Evolutionary conservation across 768 basidiomycete genomes (phyloP), one percentile per base, ranked within the genome.

Genomic region (Suillus discolor): DNA sequence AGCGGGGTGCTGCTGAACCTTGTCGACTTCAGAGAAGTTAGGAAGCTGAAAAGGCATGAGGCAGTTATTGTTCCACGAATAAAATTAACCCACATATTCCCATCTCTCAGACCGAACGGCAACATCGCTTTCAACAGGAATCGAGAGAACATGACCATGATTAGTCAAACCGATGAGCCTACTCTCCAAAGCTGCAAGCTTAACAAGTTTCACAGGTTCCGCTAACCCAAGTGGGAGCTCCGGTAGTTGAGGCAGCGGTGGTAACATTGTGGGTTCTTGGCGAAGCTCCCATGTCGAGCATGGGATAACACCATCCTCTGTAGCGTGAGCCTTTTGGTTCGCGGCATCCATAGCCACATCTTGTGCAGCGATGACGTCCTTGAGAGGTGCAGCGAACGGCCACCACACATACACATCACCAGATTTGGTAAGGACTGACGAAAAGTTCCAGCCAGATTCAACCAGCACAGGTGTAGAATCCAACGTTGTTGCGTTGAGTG

Each of bases 371-470:
- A 87, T 75, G 4, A 65, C 67, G 12, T 76, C 68, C 20, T 71
- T 68, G 71, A 90, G 80, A 8, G 70, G 68, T 3, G 84, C 87
- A 6, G 75, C 73, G 65, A 82, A 80, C 4, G 90, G 92, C 88
- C 89, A 94, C 86, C 89, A 93, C 5, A 90, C 86, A 67, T 88
- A 86, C 53, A 91, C 88, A 57, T 88, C 85, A 3, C 93, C 92
- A n/a, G 83, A 81, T 66, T 82, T 80, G 11, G 89, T 91, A 70
- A 97, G 86, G 38, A 89, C 80, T 13, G 88, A 84, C n/a, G 90
- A 89, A 75, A 91, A 92, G 16, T 71, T 66, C 94, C 94, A 96
- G 51, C 94, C 94, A 69, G 91, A 90, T 73, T 89, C 90, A 44
- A 93, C 83, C 73, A 91, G 91, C 2, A 75, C 67, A 49, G 88